phyloP scores from a whole-genome alignment of 257 asterid species.

The Dorcoceras hygrometricum region DNA sequence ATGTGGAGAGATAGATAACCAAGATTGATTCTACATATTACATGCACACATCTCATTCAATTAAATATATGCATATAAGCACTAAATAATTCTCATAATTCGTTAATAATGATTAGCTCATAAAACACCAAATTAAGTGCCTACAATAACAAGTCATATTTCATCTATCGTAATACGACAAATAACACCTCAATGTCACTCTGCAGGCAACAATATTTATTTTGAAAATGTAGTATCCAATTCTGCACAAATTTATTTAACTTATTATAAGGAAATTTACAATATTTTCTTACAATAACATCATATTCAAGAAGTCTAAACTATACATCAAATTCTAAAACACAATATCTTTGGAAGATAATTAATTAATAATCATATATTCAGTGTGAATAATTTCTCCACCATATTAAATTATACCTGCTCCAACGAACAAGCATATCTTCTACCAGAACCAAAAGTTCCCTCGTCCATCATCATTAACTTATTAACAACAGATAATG shows the following conservation, averaged over 20 bases:
- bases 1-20: background rate
- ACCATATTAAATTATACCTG: conserved; percentile 13
- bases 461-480: conserved; percentile 6
- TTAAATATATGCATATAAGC: no score
- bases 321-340: background rate
- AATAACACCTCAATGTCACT: no score
- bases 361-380: conserved; percentile 14
- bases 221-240: no score
- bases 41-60: no score
- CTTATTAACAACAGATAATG: conserved; percentile 2
- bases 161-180: no score
- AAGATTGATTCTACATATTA: no score
- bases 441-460: background rate
- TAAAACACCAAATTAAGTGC: no score
- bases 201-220: no score
- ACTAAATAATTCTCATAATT: no score
- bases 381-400: conserved; percentile 11
- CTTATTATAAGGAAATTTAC: background rate
- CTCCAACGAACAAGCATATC: background rate
- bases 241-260: background rate
- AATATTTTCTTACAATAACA: conserved; percentile 7
- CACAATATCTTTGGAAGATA: background rate
- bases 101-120: no score
- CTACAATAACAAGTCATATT: no score
- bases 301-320: background rate